These are phyloP conservation scores for Tolypocladium amazonense DNA, from an alignment of 2,329 filamentous ascomycete species.

Conservation along the genomic window DNA sequence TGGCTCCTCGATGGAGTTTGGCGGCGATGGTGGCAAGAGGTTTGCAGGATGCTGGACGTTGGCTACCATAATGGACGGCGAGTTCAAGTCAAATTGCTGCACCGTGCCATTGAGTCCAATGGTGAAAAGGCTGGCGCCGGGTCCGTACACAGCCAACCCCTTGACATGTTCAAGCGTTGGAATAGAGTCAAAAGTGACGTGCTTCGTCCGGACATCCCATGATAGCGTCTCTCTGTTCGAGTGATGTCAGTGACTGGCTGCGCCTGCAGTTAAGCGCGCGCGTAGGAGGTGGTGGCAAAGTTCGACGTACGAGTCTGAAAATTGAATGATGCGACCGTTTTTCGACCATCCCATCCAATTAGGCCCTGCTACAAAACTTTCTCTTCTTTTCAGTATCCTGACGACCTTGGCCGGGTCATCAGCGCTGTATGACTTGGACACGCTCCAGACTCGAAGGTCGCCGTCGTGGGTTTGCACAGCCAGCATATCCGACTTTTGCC, in stretches of 20 bases:
- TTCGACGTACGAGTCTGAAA: constrained; percentile 68
- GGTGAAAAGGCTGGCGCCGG: constrained; percentile 86
- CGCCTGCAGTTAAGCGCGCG: constrained; percentile 33
- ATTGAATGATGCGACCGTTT: constrained; percentile 91
- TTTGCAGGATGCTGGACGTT: constrained; percentile 80
- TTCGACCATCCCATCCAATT: constrained; percentile 99
- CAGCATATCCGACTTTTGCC: constrained; percentile 96
- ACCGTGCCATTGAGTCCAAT: constrained; percentile 79
- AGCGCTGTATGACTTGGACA: constrained; percentile 66
- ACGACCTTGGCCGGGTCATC: constrained; percentile 80
- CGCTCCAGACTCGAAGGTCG: constrained; percentile 91
- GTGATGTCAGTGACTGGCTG: constrained; percentile 20
- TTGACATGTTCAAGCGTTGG: constrained; percentile 74
- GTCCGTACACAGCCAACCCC: constrained; percentile 79
- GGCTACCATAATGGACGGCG: constrained; percentile 66
- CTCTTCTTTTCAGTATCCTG: constrained; percentile 70
- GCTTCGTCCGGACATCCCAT: constrained; percentile 98
- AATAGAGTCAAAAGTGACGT: constrained; percentile 81
- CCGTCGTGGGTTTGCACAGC: constrained; percentile 87
- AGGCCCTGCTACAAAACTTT: constrained; percentile 61
- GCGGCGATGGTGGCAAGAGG: constrained; percentile 68
- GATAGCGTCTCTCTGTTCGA: constrained; percentile 67
- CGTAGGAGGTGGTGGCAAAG: constrained; percentile 18
- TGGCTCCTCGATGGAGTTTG: constrained; percentile 68
- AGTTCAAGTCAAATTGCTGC: constrained; percentile 91